Evolutionary conservation across 345 rosid species (phyloP), one percentile per base, ranked within the genome.

Genomic region (Capsella bursapastoris): DNA sequence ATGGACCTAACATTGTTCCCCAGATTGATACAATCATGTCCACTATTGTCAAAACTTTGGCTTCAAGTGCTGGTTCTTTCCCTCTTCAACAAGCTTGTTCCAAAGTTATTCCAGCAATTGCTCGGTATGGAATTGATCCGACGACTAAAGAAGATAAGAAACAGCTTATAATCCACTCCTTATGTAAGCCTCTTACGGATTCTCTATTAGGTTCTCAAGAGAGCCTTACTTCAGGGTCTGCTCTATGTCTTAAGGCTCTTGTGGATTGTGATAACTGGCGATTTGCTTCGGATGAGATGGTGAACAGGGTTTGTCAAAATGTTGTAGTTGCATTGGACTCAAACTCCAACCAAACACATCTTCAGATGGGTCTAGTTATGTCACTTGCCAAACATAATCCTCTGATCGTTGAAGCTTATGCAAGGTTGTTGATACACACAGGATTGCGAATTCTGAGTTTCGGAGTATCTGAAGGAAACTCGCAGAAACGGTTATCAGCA

Each of bases 31-130:
- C 85, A 77, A 92, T 95, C 81, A 88, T 95, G 99, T 68, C 81
- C 8, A 90, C 96, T 9, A 78, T 95, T 22, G 82, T 92, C 78
- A 92, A 89, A 78, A 95, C 98, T 5, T 75, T 95, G 41, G 88
- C 94, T 61, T 90, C 96, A 9, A 95, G 94, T 78, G 94, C 97
- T 4, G 98, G 92, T 16, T 95, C 97, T 43, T 88, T 95, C 78
- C 92, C 97, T 64, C 97, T 95, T 70, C 98, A 92, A 68, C 98
- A 95, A 68, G 99, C 99, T 0, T 95, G 99, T 79, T 89, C 99
- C 7, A 92, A 88, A 78, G 99, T 95, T 51, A 88, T 95, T 4
- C 94, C 97, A 0, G 97, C 98, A 4, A 90, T 92, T 72, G 96
- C 99, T 4, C 85, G 94, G 61, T 92, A 92, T 31, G 97, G 96